These are phyloP conservation scores for Zizania palustris DNA, from an alignment of 202 grass and related monocot species.

Conservation along the genomic window DNA sequence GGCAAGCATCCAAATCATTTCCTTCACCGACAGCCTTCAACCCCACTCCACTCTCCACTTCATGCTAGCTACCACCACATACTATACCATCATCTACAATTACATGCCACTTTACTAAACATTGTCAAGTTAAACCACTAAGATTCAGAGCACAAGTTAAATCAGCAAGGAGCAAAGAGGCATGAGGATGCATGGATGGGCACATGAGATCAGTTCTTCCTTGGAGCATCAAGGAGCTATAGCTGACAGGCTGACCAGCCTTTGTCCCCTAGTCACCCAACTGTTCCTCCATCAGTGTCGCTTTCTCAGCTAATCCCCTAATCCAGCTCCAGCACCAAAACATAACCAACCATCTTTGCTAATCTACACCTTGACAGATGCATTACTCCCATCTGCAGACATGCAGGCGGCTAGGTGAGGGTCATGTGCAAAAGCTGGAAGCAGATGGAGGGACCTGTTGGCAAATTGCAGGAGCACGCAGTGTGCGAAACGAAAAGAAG, in stretches of 20 bases:
- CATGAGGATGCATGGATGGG: neutral
- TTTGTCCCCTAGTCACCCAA: slow-evolving; percentile 55
- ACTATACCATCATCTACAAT: neutral
- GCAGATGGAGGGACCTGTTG: neutral
- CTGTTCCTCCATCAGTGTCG: slow-evolving; percentile 45
- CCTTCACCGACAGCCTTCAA: slow-evolving; percentile 36
- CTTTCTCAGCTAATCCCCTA: slow-evolving; percentile 37
- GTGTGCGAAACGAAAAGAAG: slow-evolving; percentile 9
- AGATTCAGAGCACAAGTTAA: neutral
- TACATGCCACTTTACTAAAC: neutral
- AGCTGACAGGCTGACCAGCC: slow-evolving; percentile 44
- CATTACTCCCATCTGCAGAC: neutral
- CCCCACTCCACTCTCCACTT: slow-evolving; percentile 10
- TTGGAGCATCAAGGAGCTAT: slow-evolving; percentile 10
- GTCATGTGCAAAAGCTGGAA: neutral
- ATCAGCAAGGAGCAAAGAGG: no score
- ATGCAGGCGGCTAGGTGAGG: neutral
- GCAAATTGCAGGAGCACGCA: neutral
- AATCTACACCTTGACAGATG: neutral
- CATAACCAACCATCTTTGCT: neutral
- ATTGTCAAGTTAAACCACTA: neutral
- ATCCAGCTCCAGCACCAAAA: neutral
- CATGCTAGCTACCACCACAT: neutral
- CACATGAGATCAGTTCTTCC: slow-evolving; percentile 9
- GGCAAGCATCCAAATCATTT: slow-evolving; percentile 43